Evolutionary conservation across 225 moss, liverwort and hornwort species (phyloP).

Genomic region (Pseudisothecium myosuroides): DNA sequence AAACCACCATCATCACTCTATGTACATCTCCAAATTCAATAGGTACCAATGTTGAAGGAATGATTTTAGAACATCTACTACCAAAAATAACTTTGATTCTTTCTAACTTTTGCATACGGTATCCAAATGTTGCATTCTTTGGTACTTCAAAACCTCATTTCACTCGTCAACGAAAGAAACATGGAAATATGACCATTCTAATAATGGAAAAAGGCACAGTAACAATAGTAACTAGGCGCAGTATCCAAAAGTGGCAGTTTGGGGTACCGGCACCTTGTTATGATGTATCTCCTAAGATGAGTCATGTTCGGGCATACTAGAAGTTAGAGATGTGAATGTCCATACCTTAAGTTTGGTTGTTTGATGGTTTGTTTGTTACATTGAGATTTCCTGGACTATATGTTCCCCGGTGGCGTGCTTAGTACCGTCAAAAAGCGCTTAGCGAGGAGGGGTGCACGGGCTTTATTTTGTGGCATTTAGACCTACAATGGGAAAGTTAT

Average conservation of each 20-base stretch:
- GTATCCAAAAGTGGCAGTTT: fast-evolving
- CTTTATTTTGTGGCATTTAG: too few species aligned
- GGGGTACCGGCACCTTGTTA: not conserved
- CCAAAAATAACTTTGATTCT: not conserved
- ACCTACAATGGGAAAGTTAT: too few species aligned
- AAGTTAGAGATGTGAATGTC: not conserved
- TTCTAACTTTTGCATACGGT: not conserved
- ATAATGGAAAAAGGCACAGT: too few species aligned
- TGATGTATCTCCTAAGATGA: not conserved
- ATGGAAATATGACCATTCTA: fast-evolving
- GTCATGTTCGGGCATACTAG: not conserved
- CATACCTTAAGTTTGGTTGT: too few species aligned
- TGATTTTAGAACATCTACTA: fast-evolving
- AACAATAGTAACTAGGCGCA: not conserved
- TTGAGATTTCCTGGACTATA: too few species aligned
- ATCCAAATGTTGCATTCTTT: not conserved
- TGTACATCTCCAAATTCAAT: too few species aligned
- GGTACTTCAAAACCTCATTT: fast-evolving
- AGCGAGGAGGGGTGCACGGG: too few species aligned
- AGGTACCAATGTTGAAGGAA: not conserved
- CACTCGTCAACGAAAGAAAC: not conserved
- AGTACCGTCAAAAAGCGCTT: too few species aligned
- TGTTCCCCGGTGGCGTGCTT: too few species aligned
- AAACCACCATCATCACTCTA: not conserved
- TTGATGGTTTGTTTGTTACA: too few species aligned